phyloP scores from a whole-genome alignment of 768 basidiomycete genomes.

The Postia placenta region DNA sequence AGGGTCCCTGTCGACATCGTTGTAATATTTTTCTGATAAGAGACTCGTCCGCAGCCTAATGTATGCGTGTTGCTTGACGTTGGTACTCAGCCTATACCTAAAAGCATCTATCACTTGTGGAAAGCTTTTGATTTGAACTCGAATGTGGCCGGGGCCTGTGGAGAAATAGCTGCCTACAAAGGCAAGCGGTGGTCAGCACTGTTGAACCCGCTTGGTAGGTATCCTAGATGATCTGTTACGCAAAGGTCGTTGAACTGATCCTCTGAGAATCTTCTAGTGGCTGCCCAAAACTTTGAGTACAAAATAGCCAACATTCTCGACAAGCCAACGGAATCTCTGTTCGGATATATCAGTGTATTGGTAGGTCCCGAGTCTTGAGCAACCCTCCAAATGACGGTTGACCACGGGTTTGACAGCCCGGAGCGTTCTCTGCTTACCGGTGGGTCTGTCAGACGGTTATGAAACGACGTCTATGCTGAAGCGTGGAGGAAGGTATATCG shows the following conservation, averaged over 20 bases:
- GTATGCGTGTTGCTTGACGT: conserved; percentile 92
- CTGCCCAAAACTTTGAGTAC: conserved; percentile 95
- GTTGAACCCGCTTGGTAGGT: conserved; percentile 75
- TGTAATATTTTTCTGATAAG: neutral
- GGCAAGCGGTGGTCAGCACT: conserved; percentile 80
- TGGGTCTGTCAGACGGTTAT: conserved; percentile 17
- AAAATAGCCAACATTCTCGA: conserved; percentile 89
- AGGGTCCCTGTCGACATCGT: conserved; percentile 17
- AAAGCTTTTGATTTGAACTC: conserved; percentile 90
- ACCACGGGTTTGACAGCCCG: conserved; percentile 46
- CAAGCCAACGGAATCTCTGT: conserved; percentile 77
- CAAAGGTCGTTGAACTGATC: neutral
- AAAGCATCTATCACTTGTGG: conserved; percentile 92
- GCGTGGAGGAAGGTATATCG: conserved; percentile 63
- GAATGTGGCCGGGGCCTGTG: conserved; percentile 92
- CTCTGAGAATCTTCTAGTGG: conserved; percentile 42
- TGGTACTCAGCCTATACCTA: conserved; percentile 84
- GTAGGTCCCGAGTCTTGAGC: conserved; percentile 27
- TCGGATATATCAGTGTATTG: conserved; percentile 95
- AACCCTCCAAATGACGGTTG: neutral
- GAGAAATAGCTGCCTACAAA: conserved; percentile 93
- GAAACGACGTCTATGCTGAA: conserved; percentile 21
- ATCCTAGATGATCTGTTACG: neutral
- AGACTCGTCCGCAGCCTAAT: conserved; percentile 74
- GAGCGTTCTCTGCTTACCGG: conserved; percentile 89